Evolutionary conservation across 192 early-diverging fungal species (phyloP), one percentile per base, ranked within the genome.

Genomic region (Umbelopsis vinacea): DNA sequence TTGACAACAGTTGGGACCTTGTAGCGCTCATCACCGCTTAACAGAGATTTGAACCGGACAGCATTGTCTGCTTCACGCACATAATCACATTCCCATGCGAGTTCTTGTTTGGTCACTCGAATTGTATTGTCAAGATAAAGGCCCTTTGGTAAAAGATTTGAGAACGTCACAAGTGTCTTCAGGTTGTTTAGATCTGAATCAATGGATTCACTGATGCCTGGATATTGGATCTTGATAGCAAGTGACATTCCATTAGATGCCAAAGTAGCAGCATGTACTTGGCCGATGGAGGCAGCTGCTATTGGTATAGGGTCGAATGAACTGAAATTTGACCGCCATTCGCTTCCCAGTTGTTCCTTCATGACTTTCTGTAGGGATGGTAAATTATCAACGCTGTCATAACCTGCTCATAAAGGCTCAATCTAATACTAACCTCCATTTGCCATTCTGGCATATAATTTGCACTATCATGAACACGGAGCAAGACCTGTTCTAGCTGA

Each of bases 121-220:
- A 99, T 94, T 0, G 95, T 97, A 78, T 97, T 99, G 46, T 99
- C 97, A 10, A 99, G 85, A 55, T 97, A 99, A 79, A 99, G 87
- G 9, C 97, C 97, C 33, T 90, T 87, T 4, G 97, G 97, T 22
- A 99, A 79, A 57, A 99, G 80, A 50, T 89, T 92, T 53, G 90
- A 90, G 80, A 98, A 89, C 7, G 92, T 71, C 15, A 96, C 79
- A 24, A 99, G 76, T 4, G 92, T 85, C 68, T 90, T 87, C 46
- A 99, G 71, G 71, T 97, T 95, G 67, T 87, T 81, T 52, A 99
- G 80, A 78, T 99, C 97, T 60, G 86, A 90, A 66, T 95, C 93
- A 70, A 99, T 99, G 8, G 91, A 92, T 48, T 82, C 81, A 0
- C 90, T 93, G 0, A 98, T 92, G 15, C 97, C 97, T 2, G 97